phyloP scores from a whole-genome alignment of 352 stramenopile genomes.

The Phytophthora ohioensis region DNA sequence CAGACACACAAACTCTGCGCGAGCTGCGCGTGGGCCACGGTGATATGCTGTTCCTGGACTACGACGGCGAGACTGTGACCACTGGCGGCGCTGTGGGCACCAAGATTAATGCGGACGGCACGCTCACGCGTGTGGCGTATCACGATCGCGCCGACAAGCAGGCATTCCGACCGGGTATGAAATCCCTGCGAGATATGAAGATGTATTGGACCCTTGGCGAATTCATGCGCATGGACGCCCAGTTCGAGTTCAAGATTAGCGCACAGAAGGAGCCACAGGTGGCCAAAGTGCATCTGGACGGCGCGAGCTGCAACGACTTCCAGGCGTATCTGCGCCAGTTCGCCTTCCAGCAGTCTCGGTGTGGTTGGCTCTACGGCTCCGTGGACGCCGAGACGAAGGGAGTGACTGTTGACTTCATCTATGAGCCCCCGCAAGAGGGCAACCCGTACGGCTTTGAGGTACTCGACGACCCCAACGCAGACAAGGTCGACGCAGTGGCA shows the following conservation, averaged over 20 bases:
- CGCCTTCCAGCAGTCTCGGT: slow-evolving; percentile 94
- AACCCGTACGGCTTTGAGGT: slow-evolving; percentile 92
- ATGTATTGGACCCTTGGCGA: slow-evolving; percentile 98
- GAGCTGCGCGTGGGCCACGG: slow-evolving; percentile 73
- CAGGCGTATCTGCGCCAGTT: slow-evolving; percentile 91
- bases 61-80: slow-evolving; percentile 58
- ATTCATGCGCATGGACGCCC: slow-evolving; percentile 97
- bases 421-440: slow-evolving; percentile 95
- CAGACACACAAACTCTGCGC: slow-evolving; percentile 65
- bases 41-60: slow-evolving; percentile 85
- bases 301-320: slow-evolving; percentile 90
- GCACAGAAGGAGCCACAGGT: slow-evolving; percentile 92
- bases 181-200: slow-evolving; percentile 98
- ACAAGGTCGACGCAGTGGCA: slow-evolving; percentile 88
- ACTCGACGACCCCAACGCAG: slow-evolving; percentile 91
- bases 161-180: slow-evolving; percentile 95
- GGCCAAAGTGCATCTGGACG: slow-evolving; percentile 89
- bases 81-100: slow-evolving; percentile 40
- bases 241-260: slow-evolving; percentile 98
- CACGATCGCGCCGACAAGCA: slow-evolving; percentile 80
- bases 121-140: slow-evolving; percentile 81
- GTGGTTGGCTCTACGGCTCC: slow-evolving; percentile 95
- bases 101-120: slow-evolving; percentile 86
- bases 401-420: slow-evolving; percentile 96
- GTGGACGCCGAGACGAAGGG: slow-evolving; percentile 88